Evolutionary conservation across 2,329 filamentous ascomycete species (phyloP).

Genomic region (Exophiala dermatitidis): DNA sequence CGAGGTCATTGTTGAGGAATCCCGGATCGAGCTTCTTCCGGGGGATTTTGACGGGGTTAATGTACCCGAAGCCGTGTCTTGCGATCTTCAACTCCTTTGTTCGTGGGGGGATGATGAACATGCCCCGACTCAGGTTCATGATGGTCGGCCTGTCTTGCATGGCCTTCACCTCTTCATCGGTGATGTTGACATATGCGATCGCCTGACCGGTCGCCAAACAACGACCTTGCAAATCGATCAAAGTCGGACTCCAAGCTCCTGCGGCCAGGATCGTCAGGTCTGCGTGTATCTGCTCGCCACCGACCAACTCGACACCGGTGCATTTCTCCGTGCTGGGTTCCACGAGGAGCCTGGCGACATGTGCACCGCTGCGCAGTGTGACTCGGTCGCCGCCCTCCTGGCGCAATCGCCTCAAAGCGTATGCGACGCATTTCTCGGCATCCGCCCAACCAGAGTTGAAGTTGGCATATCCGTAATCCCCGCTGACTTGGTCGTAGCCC

Average conservation of each 20-base stretch:
- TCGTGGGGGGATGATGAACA: slow-evolving; percentile 51
- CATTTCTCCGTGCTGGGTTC: slow-evolving; percentile 9
- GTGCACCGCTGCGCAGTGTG: slow-evolving; percentile 31
- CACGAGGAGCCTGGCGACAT: slow-evolving; percentile 33
- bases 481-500: slow-evolving; percentile 20
- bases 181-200: slow-evolving; percentile 69
- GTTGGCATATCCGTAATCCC: slow-evolving; percentile 39
- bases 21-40: slow-evolving; percentile 9
- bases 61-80: slow-evolving; percentile 62
- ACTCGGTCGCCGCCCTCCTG: slow-evolving; percentile 29
- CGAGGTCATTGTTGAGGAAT: background rate
- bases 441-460: slow-evolving; percentile 43
- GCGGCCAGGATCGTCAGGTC: slow-evolving; percentile 58
- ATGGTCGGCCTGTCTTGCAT: slow-evolving; percentile 61
- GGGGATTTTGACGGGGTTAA: slow-evolving; percentile 16
- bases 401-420: slow-evolving; percentile 35
- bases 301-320: slow-evolving; percentile 18
- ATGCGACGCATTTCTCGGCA: slow-evolving; percentile 37
- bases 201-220: slow-evolving; percentile 75
- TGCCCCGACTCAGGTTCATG: slow-evolving; percentile 43
- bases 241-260: slow-evolving; percentile 74
- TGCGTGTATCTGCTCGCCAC: slow-evolving; percentile 18
- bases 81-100: slow-evolving; percentile 56
- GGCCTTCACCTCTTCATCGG: slow-evolving; percentile 58
- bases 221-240: slow-evolving; percentile 70